Evolutionary conservation across 306 rosid genomes (phyloP), one percentile per base, ranked within the genome.

Genomic region (Begonia fuchsioides): DNA sequence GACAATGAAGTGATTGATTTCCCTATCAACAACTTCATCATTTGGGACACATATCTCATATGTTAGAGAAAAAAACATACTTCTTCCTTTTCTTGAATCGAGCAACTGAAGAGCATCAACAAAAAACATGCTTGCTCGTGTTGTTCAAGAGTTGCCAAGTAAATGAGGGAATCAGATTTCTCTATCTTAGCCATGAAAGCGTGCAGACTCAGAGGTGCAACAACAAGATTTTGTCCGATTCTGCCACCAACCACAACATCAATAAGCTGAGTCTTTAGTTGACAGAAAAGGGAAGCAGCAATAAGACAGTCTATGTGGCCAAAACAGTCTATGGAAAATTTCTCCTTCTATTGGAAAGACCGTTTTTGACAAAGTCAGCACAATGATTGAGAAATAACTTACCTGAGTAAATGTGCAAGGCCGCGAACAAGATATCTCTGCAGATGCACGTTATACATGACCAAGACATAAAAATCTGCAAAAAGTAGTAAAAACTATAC

Each of bases 401-500:
- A 88, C 97, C 69, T 79, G 55, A 88, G 84, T 65, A 84, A 64
- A 54, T 63, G 54, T 50, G 57, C 62, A 17, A 86, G 65, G 62
- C 71, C 55, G 19, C 67, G 68, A 50, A 57, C 55, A 20, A 88
- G 76, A 71, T 88, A 88, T 65, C 76, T 88, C 68, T 84, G 93
- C 59, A 88, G 62, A 61, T 76, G 47, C 95, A 81, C 97, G 81
- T 78, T 61, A 81, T 65, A 53, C 46, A 66, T 26, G 93, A 84
- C 95, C 93, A 88, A 15, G 97, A 74, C 10, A 53, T 72, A 72
- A 88, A 84, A 32, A 81, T 78, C 97, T 88, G 90, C 80, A 68
- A 9, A 56, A 26, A n/a, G 55, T 50, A 50, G 15, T 59, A 55
- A 32, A 53, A 46, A 52, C 35, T 52, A 38, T 41, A 10, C 4